Evolutionary conservation across 306 rosid genomes (phyloP).

Genomic region (Trichosanthes cucumerina): DNA sequence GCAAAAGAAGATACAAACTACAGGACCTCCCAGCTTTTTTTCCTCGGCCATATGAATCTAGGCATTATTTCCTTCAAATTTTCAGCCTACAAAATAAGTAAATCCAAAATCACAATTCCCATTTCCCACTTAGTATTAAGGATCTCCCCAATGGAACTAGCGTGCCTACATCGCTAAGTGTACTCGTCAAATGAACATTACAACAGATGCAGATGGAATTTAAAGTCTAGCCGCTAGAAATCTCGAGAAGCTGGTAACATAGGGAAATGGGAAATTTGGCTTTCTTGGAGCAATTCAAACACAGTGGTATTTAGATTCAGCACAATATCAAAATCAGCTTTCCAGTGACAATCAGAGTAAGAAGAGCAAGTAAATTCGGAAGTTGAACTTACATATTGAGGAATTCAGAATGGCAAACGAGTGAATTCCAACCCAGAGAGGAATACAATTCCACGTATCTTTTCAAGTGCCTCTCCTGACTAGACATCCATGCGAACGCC

Average conservation of each 20-base stretch:
- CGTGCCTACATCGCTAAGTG: not conserved
- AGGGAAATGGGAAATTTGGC: not conserved
- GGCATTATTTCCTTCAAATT: not conserved
- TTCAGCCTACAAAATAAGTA: not conserved
- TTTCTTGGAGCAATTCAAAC: not conserved
- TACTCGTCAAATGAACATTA: not conserved
- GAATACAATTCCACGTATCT: slow-evolving; percentile 64
- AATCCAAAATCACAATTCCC: not conserved
- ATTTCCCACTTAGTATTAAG: not conserved
- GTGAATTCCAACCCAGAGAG: slow-evolving; percentile 75
- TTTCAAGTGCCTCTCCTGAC: slow-evolving; percentile 61
- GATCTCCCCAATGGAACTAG: not conserved
- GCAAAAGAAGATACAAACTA: not conserved
- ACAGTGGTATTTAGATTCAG: not conserved
- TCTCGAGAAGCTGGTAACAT: not conserved
- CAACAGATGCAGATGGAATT: not conserved
- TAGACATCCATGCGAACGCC: slow-evolving; percentile 83
- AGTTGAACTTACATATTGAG: slow-evolving; percentile 62
- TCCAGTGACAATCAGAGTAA: not conserved
- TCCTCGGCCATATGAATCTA: not conserved
- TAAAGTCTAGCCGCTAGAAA: not conserved
- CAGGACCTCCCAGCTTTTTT: not conserved
- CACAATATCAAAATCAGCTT: not conserved
- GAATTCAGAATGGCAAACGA: slow-evolving; percentile 70
- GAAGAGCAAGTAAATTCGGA: not conserved